A percentile compares a stretch with the other conserved stretches of the same genome.
Evolutionary conservation across 192 early-diverging fungal genomes (phyloP).

Genomic region (Dissophora ornata): DNA sequence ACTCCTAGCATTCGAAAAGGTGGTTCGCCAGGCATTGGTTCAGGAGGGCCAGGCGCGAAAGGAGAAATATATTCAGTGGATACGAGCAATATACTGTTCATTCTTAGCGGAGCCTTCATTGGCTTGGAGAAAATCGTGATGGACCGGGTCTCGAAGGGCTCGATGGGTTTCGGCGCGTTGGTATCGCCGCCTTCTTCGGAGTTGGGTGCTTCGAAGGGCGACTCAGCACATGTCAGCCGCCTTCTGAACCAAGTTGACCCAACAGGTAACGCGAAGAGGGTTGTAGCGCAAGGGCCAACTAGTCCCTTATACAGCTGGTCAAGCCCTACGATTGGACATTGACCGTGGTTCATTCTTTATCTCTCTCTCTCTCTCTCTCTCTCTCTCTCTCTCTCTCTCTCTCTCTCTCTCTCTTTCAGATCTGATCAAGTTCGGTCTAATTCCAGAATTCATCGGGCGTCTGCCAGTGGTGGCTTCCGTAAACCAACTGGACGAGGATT

Average conservation of each 20-base stretch:
- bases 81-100: slow-evolving; percentile 92
- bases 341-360: too few species aligned
- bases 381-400: too few species aligned
- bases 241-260: slow-evolving; percentile 46
- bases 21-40: slow-evolving; percentile 41
- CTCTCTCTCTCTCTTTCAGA: too few species aligned
- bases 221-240: slow-evolving; percentile 28
- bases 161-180: slow-evolving; percentile 82
- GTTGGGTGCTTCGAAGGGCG: slow-evolving; percentile 23
- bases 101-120: slow-evolving; percentile 90
- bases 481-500: slow-evolving; percentile 70
- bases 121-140: slow-evolving; percentile 86
- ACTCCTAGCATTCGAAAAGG: slow-evolving; percentile 26
- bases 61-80: slow-evolving; percentile 88
- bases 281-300: too few species aligned
- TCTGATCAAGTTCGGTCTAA: slow-evolving; percentile 86
- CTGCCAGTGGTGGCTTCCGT: slow-evolving; percentile 87
- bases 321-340: too few species aligned
- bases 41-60: slow-evolving; percentile 56
- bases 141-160: slow-evolving; percentile 82
- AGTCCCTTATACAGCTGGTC: too few species aligned
- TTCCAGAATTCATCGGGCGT: slow-evolving; percentile 91
- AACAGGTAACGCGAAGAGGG: too few species aligned
- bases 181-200: slow-evolving; percentile 55
- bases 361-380: too few species aligned